Evolutionary conservation across 2,329 filamentous ascomycete species (phyloP), one percentile per base, ranked within the genome.

Genomic region (Verticillium tricorpus): DNA sequence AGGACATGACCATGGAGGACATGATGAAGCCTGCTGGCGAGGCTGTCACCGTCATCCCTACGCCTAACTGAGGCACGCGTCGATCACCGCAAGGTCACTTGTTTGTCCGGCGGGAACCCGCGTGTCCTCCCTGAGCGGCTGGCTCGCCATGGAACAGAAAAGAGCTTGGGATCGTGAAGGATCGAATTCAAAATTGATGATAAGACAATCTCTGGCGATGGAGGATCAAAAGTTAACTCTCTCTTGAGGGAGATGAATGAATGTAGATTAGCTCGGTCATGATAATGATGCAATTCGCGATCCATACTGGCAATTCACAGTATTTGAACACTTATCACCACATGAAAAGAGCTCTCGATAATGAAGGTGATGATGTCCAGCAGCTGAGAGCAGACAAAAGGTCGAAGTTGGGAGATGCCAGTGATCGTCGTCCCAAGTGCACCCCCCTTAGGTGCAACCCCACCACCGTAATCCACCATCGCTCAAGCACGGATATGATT

Each of bases 91-190:
- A 8, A 59, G 15, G 52, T 60, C 15, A 35, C 57, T 9, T 2
- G 55, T 15, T 31, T 63, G 3, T 28, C 60, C 5, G 58, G 58
- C 32, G 59, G 60, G 4, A 28, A 28, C 28, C 4, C 45, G 45
- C 19, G 22, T 52, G 66, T 69, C 3, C 67, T 68, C 1, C 64
- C 65, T 56, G 67, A 67, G 35, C 63, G 63, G 11, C 64, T 67
- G 11, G 70, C 72, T 2, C 66, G 65, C 31, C 69, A 67, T 60
- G 65, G 39, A 28, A 28, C 34, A 8, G 14, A 35, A 9, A 17
- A 17, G 12, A 4, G n/a, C 45, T 12, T 52, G n/a, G 19, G 2
- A 6, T 52, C 8, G 17, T 22, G 3, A 3, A 52, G 19, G 45
- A 9, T 22, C 3, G 45, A 11, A 52, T 25, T 11, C 7, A 52